Conservation (phyloP, 78 protist genomes). For the slime mould (Dictyostelium discoideum) region DNA sequence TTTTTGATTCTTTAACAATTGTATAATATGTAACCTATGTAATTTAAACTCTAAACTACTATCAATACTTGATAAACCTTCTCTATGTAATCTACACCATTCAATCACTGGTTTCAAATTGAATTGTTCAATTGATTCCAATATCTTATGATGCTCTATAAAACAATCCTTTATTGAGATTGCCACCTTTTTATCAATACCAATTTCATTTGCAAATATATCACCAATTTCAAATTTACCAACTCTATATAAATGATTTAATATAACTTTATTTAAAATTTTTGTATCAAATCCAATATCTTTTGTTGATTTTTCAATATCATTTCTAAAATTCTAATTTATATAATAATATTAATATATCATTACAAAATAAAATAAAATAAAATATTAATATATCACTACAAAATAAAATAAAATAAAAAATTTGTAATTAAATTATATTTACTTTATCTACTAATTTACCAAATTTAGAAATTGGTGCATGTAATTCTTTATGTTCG, state of each 20-base stretch:
- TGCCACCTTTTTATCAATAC: neutral
- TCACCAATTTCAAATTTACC: slow-evolving; percentile 81
- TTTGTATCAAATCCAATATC: slow-evolving; percentile 36
- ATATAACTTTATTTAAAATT: slow-evolving; percentile 55
- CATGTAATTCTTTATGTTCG: slow-evolving; percentile 75
- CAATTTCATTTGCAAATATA: slow-evolving; percentile 31
- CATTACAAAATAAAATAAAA: neutral
- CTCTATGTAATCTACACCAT: slow-evolving; percentile 49
- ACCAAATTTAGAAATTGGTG: slow-evolving; percentile 81
- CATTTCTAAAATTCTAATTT: slow-evolving; percentile 37
- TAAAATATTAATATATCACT: neutral
- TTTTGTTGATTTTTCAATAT: slow-evolving; percentile 67
- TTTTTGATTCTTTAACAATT: neutral
- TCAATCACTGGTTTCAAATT: slow-evolving; percentile 41
- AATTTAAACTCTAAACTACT: slow-evolving; percentile 80
- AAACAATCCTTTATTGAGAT: slow-evolving; percentile 12
- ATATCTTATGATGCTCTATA: slow-evolving; percentile 44
- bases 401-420: neutral
- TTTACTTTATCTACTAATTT: slow-evolving; percentile 81
- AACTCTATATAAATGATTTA: slow-evolving; percentile 82
- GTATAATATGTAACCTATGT: slow-evolving; percentile 63
- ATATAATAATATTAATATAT: neutral
- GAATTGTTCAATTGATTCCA: slow-evolving; percentile 11
- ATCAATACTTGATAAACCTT: neutral
- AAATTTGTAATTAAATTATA: too few relatives aligned